Evolutionary conservation across 495 filamentous ascomycete genomes (phyloP), one percentile per base, ranked within the genome.

Genomic region (Tuber borchii): DNA sequence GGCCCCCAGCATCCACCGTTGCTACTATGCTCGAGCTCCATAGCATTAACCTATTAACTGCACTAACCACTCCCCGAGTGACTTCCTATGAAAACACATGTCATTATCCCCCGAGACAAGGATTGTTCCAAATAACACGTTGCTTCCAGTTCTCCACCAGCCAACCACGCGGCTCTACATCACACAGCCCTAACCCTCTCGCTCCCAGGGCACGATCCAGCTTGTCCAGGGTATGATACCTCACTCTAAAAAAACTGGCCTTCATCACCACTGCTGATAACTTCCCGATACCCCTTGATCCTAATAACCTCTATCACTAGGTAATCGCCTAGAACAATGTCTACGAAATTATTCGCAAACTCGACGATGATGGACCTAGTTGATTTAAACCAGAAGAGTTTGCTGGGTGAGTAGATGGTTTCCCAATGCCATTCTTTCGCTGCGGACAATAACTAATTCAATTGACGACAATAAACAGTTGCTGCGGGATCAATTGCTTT

Each of bases 401-500:
- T 93, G 51, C 87, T 89, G 72, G 82, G 90, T 92, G 87, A 48
- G 86, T 85, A 26, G 70, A 17, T 61, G 51, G n/a, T 31, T 61
- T 61, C n/a, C n/a, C n/a, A 61, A 43, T 44, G 42, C 43, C 51
- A 72, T 19, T 42, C 73, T 46, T 82, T 70, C 44, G 70, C 14
- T 5, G 45, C 71, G 19, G 34, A 44, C 43, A 40, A 43, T 45
- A 45, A 45, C 34, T 44, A n/a, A 46, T 39, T 26, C 39, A 72
- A 75, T 84, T 65, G 83, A 75, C 65, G n/a, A 37, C 48, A 68
- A 46, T 69, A 14, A 61, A 61, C 69, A 93, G 91, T 93, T 72
- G 89, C 92, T 26, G 90, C 87, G 72, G 86, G 84, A 71, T 85
- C 90, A 61, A 93, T 93, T 84, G 86, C 88, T 61, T 93, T 93